Evolutionary conservation across 768 basidiomycete genomes (phyloP).

Genomic region (Rhodotorula babjevae): DNA sequence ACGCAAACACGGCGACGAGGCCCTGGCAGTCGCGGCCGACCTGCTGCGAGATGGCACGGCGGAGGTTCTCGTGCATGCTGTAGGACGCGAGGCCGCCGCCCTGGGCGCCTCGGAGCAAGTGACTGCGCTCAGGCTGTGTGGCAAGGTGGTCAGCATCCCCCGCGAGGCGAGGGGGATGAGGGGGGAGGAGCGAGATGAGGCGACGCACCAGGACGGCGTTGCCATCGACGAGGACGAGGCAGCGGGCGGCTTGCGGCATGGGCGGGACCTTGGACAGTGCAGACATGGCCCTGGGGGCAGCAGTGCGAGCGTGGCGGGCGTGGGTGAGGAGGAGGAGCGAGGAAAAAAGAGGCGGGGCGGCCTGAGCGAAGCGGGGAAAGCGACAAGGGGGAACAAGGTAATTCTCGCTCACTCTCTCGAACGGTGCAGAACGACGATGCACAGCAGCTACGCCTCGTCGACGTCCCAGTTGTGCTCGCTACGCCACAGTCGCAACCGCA

Average conservation of each 20-base stretch:
- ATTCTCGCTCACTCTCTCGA: too few species aligned
- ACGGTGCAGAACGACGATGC: too few species aligned
- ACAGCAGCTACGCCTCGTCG: background rate
- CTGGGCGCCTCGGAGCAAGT: background rate
- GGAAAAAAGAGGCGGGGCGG: background rate
- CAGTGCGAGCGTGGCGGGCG: too few species aligned
- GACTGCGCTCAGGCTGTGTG: constrained; percentile 2
- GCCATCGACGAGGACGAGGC: constrained; percentile 18
- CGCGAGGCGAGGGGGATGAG: background rate
- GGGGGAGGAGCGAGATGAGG: background rate
- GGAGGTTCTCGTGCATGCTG: constrained; percentile 1
- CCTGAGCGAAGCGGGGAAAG: background rate
- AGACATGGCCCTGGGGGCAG: too few species aligned
- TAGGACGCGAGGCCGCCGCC: constrained; percentile 14
- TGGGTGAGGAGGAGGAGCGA: background rate
- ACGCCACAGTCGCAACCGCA: constrained; percentile 36
- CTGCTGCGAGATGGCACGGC: constrained; percentile 4
- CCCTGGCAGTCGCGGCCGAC: background rate
- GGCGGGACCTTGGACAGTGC: background rate
- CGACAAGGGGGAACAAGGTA: too few species aligned
- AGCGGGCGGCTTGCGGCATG: background rate
- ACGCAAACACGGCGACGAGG: constrained; percentile 2
- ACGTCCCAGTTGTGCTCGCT: constrained; percentile 34
- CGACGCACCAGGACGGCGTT: constrained; percentile 1
- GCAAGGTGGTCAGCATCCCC: background rate